A percentile compares a stretch with the other conserved stretches of the same genome.
Conservation (phyloP, 768 basidiomycete species). For the Butyriboletus loyo region DNA sequence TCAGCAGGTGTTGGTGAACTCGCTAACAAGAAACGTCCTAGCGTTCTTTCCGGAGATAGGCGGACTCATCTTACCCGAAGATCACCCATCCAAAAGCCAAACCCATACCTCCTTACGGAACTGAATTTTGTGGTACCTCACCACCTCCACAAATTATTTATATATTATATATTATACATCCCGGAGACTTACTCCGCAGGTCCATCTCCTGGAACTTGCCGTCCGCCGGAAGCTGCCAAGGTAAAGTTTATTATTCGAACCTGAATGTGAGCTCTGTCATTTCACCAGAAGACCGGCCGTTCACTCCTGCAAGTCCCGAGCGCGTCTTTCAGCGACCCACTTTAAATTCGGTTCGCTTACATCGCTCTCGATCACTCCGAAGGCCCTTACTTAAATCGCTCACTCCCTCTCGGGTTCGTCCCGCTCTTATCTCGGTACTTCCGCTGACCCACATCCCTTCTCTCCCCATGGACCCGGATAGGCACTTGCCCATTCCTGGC, state of each 20-base stretch:
- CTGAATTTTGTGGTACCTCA: conserved; percentile 20
- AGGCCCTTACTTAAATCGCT: conserved; percentile 28
- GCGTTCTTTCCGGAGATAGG: conserved; percentile 28
- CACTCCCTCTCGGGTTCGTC: conserved; percentile 23
- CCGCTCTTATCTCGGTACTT: conserved; percentile 15
- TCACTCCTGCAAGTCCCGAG: conserved; percentile 24
- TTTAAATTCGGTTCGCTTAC: conserved; percentile 27
- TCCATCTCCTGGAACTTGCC: conserved; percentile 28
- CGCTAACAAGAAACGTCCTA: conserved; percentile 1
- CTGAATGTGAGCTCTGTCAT: conserved; percentile 23
- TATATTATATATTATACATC: conserved; percentile 4
- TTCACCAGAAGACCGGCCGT: conserved; percentile 22
- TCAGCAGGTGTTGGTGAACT: conserved; percentile 8
- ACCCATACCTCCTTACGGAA: conserved; percentile 32
- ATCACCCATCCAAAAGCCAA: conserved; percentile 34
- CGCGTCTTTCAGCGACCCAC: conserved; percentile 30
- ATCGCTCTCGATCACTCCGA: conserved; percentile 19
- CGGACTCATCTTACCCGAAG: conserved; percentile 31
- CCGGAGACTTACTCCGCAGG: conserved; percentile 24
- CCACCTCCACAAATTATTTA: conserved; percentile 1
- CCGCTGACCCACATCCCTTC: conserved; percentile 17
- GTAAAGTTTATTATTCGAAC: conserved; percentile 30
- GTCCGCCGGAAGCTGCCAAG: conserved; percentile 24
- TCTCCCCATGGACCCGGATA: conserved; percentile 36
- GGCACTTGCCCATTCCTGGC: conserved; percentile 34